A percentile compares a stretch with the other conserved stretches of the same genome.
These are phyloP conservation scores for Aspergillus glaucus DNA, from an alignment of 2,329 filamentous ascomycete species.

Conservation along the genomic window DNA sequence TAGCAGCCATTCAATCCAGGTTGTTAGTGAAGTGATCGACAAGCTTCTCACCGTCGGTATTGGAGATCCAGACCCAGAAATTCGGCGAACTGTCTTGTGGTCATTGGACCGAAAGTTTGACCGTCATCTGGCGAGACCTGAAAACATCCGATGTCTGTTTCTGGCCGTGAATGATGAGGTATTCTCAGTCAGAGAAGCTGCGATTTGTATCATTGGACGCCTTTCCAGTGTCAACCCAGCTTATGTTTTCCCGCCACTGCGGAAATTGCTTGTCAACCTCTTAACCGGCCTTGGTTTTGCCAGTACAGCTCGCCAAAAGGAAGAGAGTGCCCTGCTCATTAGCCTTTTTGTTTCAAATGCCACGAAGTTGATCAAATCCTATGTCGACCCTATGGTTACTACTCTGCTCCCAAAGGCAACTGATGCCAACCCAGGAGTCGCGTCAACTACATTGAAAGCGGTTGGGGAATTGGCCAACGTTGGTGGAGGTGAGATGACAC, in stretches of 20 bases:
- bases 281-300: constrained; percentile 95
- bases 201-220: constrained; percentile 92
- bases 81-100: constrained; percentile 78
- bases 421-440: constrained; percentile 78
- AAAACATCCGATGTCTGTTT: constrained; percentile 91
- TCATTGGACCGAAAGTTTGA: constrained; percentile 93
- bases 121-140: constrained; percentile 90
- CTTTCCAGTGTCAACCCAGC: constrained; percentile 87
- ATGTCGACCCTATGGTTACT: constrained; percentile 92
- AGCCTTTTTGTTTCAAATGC: constrained; percentile 90
- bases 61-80: constrained; percentile 82
- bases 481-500: constrained; percentile 86
- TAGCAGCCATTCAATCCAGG: constrained; percentile 91
- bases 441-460: constrained; percentile 88
- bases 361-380: constrained; percentile 86
- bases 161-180: constrained; percentile 92
- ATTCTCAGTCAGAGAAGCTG: constrained; percentile 86
- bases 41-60: constrained; percentile 92
- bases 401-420: constrained; percentile 89
- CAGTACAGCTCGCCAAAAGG: constrained; percentile 87
- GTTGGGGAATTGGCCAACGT: constrained; percentile 92
- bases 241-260: constrained; percentile 91
- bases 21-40: constrained; percentile 96
- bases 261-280: constrained; percentile 92
- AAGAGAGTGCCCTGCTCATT: constrained; percentile 89